phyloP scores from a whole-genome alignment of 805 yeast species.

The Wickerhamomyces xylosicus region DNA sequence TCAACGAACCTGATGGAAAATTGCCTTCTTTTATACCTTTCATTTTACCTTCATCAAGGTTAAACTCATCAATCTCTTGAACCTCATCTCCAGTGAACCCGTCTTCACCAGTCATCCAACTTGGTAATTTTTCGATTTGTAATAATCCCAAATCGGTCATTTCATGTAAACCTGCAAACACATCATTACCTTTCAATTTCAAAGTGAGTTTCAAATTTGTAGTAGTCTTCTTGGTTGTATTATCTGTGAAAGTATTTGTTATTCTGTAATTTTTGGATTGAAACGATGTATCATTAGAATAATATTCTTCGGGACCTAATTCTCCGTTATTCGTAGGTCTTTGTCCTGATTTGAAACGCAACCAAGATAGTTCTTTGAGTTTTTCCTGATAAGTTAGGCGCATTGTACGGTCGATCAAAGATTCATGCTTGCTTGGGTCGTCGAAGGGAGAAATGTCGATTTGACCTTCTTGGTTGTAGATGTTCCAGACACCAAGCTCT shows the following conservation, averaged over 20 bases:
- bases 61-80: neutral
- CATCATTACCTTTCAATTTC: conserved; percentile 44
- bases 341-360: conserved; percentile 37
- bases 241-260: conserved; percentile 20
- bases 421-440: conserved; percentile 29
- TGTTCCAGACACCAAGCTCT: conserved; percentile 62
- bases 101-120: conserved; percentile 74
- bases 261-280: conserved; percentile 42
- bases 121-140: conserved; percentile 50
- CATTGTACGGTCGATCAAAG: conserved; percentile 16
- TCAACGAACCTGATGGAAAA: no score
- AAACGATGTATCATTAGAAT: conserved; percentile 42
- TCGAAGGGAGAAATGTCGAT: conserved; percentile 60
- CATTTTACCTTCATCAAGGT: no score
- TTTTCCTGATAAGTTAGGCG: conserved; percentile 13
- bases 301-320: conserved; percentile 12
- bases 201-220: conserved; percentile 22
- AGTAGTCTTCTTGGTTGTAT: conserved; percentile 9
- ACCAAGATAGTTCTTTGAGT: conserved; percentile 34
- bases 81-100: neutral
- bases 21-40: no score
- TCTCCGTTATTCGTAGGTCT: conserved; percentile 5
- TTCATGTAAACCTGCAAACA: conserved; percentile 73
- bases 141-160: conserved; percentile 39
- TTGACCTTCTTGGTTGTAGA: conserved; percentile 51